Evolutionary conservation across 345 rosid species (phyloP).

Genomic region (Rhodomyrtus tomentosa): DNA sequence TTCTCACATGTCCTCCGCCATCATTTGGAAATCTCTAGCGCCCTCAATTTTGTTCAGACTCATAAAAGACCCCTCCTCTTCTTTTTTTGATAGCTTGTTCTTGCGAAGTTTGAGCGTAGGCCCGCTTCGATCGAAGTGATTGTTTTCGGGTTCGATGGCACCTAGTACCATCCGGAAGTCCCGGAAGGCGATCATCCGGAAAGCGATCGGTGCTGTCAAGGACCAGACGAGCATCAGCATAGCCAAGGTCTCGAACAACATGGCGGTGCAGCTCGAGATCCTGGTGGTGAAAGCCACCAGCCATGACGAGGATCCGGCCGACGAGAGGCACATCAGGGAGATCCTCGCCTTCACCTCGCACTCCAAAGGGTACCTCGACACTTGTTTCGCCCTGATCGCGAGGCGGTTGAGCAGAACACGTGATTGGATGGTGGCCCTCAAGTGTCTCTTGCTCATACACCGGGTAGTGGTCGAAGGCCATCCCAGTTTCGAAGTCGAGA

Average conservation of each 20-base stretch:
- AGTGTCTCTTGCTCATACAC: constrained; percentile 58
- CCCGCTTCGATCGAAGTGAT: not conserved
- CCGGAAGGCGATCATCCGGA: too few species aligned
- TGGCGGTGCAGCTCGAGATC: constrained; percentile 87
- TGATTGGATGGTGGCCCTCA: constrained; percentile 88
- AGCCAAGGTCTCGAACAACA: constrained; percentile 77
- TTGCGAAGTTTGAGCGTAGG: not conserved
- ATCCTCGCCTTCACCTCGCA: constrained; percentile 41
- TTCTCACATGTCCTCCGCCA: not conserved
- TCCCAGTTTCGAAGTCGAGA: constrained; percentile 54
- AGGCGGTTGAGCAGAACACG: constrained; percentile 60
- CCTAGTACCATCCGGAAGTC: constrained; percentile 41
- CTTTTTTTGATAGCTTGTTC: not conserved
- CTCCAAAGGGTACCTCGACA: constrained; percentile 52
- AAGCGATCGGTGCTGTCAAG: constrained; percentile 85
- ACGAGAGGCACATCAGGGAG: constrained; percentile 62
- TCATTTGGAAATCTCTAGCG: not conserved
- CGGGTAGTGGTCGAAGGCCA: constrained; percentile 54
- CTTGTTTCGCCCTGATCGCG: constrained; percentile 53
- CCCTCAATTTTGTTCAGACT: not conserved
- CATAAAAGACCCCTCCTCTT: not conserved
- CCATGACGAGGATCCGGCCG: constrained; percentile 76
- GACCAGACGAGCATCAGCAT: constrained; percentile 84
- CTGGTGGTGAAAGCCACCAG: constrained; percentile 79
- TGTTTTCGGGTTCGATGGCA: not conserved